Evolutionary conservation across 1,284 basidiomycete genomes (phyloP).

Genomic region (Caloboletus inedulis): DNA sequence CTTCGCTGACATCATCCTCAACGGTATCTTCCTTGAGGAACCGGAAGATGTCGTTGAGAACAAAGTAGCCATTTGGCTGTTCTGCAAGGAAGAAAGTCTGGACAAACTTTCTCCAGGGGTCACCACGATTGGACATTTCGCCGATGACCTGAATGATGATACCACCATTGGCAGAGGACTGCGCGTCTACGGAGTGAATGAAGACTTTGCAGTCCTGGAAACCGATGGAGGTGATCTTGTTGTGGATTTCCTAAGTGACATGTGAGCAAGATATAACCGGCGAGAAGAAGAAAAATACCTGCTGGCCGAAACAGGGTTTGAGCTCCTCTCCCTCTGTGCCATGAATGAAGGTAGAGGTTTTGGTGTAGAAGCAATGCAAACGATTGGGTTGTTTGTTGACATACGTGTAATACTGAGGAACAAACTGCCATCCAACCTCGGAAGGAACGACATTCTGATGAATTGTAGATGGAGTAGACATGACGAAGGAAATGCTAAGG

Average conservation of each 20-base stretch:
- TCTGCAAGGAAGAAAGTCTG: conserved; percentile 99
- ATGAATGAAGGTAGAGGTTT: conserved; percentile 95
- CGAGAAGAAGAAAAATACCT: conserved; percentile 46
- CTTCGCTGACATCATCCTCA: conserved; percentile 66
- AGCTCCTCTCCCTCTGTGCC: conserved; percentile 93
- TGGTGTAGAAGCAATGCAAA: conserved; percentile 99
- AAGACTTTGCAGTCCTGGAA: conserved; percentile 98
- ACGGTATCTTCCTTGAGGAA: conserved; percentile 96
- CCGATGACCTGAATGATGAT: conserved; percentile 99
- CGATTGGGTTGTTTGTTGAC: conserved; percentile 97
- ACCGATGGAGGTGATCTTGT: conserved; percentile 89
- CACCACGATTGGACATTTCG: conserved; percentile 91
- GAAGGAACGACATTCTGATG: conserved; percentile 71
- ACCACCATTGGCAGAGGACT: conserved; percentile 90
- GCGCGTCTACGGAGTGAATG: conserved; percentile 93
- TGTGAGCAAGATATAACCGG: conserved; percentile 1
- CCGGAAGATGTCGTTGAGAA: conserved; percentile 99
- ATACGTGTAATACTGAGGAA: conserved; percentile 95
- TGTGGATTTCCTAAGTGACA: conserved; percentile 84
- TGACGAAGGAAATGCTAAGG: conserved; percentile 33
- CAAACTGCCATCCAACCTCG: conserved; percentile 96
- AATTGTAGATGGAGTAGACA: conserved; percentile 32
- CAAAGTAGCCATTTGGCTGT: conserved; percentile 98
- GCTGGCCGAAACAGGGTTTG: conserved; percentile 87
- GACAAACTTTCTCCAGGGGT: conserved; percentile 96